phyloP scores from a whole-genome alignment of 202 grass and related monocot genomes.

The Carex sylvatica region DNA sequence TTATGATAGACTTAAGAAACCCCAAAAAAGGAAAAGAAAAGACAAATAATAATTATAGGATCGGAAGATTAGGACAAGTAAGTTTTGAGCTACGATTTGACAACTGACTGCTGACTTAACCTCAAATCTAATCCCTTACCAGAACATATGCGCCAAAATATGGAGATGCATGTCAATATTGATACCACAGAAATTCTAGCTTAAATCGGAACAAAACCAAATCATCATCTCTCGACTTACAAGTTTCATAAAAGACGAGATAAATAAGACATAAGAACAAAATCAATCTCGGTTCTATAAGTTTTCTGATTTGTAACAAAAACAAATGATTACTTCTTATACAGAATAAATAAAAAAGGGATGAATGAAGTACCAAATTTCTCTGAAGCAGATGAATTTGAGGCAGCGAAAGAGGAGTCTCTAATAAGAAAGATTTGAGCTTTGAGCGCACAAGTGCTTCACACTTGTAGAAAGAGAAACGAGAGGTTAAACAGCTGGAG shows the following conservation, averaged over 20 bases:
- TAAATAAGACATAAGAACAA: not conserved
- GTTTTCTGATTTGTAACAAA: not conserved
- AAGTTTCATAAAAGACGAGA: not conserved
- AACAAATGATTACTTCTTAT: not conserved
- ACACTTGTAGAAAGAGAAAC: slow-evolving; percentile 17
- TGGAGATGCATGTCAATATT: slow-evolving; percentile 23
- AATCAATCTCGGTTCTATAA: not conserved
- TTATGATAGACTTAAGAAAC: not conserved
- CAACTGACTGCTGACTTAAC: not conserved
- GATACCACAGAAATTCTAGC: not conserved
- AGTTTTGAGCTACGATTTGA: slow-evolving; percentile 20
- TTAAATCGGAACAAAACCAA: slow-evolving; percentile 1
- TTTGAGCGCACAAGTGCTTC: slow-evolving; percentile 19
- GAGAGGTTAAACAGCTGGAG: not conserved
- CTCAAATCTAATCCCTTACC: slow-evolving; percentile 14
- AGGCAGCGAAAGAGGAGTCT: not conserved
- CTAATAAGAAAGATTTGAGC: slow-evolving; percentile 10
- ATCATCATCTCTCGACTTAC: not conserved
- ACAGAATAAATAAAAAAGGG: not conserved
- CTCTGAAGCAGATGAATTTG: slow-evolving; percentile 1
- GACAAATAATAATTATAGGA: not conserved
- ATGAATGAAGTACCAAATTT: slow-evolving; percentile 16
- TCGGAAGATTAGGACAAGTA: slow-evolving; percentile 5
- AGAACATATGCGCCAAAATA: not conserved
- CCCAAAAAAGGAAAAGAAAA: not conserved